phyloP scores from a whole-genome alignment of 148 eudicot genomes.

The Rhododendron henanense region DNA sequence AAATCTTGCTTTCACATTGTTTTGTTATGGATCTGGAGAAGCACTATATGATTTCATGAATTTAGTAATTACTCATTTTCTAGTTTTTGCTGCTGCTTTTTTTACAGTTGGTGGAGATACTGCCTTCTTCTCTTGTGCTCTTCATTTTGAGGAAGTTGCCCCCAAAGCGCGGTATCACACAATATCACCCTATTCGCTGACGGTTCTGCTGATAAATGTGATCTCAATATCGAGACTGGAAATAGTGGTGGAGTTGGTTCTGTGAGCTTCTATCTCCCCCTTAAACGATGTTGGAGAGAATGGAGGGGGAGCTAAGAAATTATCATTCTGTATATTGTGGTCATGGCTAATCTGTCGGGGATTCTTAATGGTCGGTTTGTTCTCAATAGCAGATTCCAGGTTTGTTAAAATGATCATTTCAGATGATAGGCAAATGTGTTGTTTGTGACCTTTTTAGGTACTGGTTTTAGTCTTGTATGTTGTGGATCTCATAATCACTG shows the following conservation, averaged over 20 bases:
- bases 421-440: not conserved
- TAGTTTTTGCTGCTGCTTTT: not conserved
- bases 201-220: not conserved
- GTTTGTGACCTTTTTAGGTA: not conserved
- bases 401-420: not conserved
- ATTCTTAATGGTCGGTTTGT: not conserved
- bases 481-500: constrained; percentile 5
- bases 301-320: not conserved
- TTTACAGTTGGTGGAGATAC: constrained; percentile 78
- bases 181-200: constrained; percentile 73
- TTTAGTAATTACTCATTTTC: not conserved
- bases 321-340: not conserved
- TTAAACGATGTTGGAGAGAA: constrained; percentile 5
- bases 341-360: not conserved
- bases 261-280: not conserved
- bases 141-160: constrained; percentile 94
- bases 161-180: constrained; percentile 80
- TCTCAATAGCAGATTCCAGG: not conserved
- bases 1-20: not conserved
- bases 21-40: not conserved
- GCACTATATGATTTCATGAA: not conserved
- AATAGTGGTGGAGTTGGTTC: not conserved
- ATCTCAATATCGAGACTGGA: not conserved
- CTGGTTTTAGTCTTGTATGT: not conserved
- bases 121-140: constrained; percentile 85